These are phyloP conservation scores for Diaporthe vaccinii DNA, from an alignment of 2,329 filamentous ascomycete species.

Conservation along the genomic window DNA sequence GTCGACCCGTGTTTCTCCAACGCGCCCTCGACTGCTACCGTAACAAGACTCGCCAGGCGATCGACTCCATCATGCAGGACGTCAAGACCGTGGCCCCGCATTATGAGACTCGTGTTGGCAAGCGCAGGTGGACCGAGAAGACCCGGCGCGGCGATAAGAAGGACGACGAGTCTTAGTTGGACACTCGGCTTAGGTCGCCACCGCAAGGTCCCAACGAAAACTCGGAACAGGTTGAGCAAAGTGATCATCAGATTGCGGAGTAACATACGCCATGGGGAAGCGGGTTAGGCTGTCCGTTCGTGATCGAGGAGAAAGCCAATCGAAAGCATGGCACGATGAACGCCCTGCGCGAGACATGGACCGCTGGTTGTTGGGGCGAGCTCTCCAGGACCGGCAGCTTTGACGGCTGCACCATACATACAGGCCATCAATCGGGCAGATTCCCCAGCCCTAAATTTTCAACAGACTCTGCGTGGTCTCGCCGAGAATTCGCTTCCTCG, in stretches of 20 bases:
- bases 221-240: background rate
- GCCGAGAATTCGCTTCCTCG: too few relatives aligned
- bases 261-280: too few relatives aligned
- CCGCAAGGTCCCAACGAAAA: background rate
- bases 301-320: background rate
- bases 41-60: constrained; percentile 88
- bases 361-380: background rate
- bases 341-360: background rate
- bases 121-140: constrained; percentile 79
- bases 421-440: background rate
- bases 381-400: too few relatives aligned
- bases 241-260: background rate
- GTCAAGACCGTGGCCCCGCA: constrained; percentile 81
- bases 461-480: background rate
- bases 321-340: background rate
- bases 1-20: constrained; percentile 88
- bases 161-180: constrained; percentile 49
- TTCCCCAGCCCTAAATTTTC: background rate
- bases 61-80: constrained; percentile 84
- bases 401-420: background rate
- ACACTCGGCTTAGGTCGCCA: constrained; percentile 16
- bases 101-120: constrained; percentile 90
- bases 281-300: background rate
- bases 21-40: constrained; percentile 94
- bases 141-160: constrained; percentile 56